Percentiles rank a stretch among this genome's conserved stretches.
These are phyloP conservation scores for Podosphaera xanthii DNA, from an alignment of 2,329 filamentous ascomycete species.

Conservation along the genomic window DNA sequence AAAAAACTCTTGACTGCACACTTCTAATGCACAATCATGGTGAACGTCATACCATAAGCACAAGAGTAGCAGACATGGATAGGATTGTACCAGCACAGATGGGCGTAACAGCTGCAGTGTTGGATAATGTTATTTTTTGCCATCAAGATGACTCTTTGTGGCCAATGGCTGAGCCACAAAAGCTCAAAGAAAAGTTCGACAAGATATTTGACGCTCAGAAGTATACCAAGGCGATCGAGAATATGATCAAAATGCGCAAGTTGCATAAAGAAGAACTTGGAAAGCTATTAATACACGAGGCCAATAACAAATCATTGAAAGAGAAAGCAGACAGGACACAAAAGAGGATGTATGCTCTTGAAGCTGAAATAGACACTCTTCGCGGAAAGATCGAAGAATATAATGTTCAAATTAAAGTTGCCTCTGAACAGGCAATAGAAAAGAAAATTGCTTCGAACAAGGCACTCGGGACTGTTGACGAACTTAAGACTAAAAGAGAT, in stretches of 20 bases:
- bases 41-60: slow-evolving; percentile 58
- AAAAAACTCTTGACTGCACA: slow-evolving; percentile 69
- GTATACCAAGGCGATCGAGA: slow-evolving; percentile 93
- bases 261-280: slow-evolving; percentile 55
- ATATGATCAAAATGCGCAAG: slow-evolving; percentile 71
- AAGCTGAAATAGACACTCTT: slow-evolving; percentile 40
- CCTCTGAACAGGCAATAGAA: slow-evolving; percentile 40
- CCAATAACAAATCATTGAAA: slow-evolving; percentile 62
- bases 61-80: slow-evolving; percentile 60
- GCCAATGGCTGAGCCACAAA: slow-evolving; percentile 75
- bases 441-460: slow-evolving; percentile 52
- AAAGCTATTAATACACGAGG: slow-evolving; percentile 50
- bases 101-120: slow-evolving; percentile 70
- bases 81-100: slow-evolving; percentile 65
- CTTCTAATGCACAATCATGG: slow-evolving; percentile 57
- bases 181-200: slow-evolving; percentile 83
- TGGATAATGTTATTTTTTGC: slow-evolving; percentile 94
- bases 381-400: slow-evolving; percentile 31
- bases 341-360: slow-evolving; percentile 39
- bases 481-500: slow-evolving; percentile 54
- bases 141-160: slow-evolving; percentile 95
- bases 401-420: slow-evolving; percentile 23
- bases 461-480: slow-evolving; percentile 51
- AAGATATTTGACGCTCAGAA: slow-evolving; percentile 95
- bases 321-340: slow-evolving; percentile 55